A percentile compares a stretch with the other conserved stretches of the same genome.
phyloP scores from a whole-genome alignment of 1,284 basidiomycete genomes.

The Ustilago vetiveriae region DNA sequence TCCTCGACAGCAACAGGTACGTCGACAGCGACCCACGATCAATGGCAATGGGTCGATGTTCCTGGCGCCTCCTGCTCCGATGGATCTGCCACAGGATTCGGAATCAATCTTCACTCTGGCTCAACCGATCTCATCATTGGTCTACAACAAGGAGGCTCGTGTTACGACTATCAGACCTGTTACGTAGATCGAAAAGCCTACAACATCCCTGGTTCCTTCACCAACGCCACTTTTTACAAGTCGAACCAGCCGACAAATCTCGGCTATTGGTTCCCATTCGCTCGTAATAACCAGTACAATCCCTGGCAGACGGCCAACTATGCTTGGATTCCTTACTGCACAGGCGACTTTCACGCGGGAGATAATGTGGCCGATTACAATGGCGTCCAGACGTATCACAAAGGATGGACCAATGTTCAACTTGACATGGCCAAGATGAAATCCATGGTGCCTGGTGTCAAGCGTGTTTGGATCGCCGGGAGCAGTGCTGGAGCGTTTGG shows the following conservation, averaged over 20 bases:
- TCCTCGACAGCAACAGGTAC: slow-evolving; percentile 1
- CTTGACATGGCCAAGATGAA: slow-evolving; percentile 18
- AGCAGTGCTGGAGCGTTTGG: slow-evolving; percentile 30
- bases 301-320: slow-evolving; percentile 23
- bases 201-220: slow-evolving; percentile 21
- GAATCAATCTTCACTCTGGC: slow-evolving; percentile 20
- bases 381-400: slow-evolving; percentile 11
- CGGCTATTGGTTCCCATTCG: slow-evolving; percentile 28
- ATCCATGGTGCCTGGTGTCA: slow-evolving; percentile 7
- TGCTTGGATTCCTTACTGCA: slow-evolving; percentile 38
- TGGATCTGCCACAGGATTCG: slow-evolving; percentile 23
- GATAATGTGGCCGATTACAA: slow-evolving; percentile 26
- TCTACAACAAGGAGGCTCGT: slow-evolving; percentile 25
- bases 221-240: slow-evolving; percentile 12
- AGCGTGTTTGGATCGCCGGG: slow-evolving; percentile 15
- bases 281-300: slow-evolving; percentile 18
- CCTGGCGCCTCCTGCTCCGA: slow-evolving; percentile 33
- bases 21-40: neutral
- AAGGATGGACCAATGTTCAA: slow-evolving; percentile 18
- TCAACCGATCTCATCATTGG: slow-evolving; percentile 25
- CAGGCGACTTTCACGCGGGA: slow-evolving; percentile 29
- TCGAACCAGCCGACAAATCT: slow-evolving; percentile 11
- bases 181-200: slow-evolving; percentile 20
- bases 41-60: slow-evolving; percentile 28
- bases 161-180: slow-evolving; percentile 28